Base-by-base conservation (phyloP, 768 basidiomycete genomes). In the Hysterangium stoloniferum region DNA sequence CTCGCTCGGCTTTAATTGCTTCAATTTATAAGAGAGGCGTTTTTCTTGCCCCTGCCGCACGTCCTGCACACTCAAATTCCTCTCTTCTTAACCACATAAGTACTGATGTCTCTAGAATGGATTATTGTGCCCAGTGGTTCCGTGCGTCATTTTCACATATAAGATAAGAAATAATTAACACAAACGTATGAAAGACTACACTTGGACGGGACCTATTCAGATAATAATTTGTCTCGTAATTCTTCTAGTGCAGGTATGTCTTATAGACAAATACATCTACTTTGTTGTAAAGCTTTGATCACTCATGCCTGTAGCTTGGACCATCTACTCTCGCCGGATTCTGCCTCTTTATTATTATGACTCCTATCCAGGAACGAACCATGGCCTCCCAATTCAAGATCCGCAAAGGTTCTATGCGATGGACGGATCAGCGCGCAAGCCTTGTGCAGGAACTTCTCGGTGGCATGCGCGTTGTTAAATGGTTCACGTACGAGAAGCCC, bases 391-490 rank as follows among this genome's bases (percentile, higher is more conserved):
- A 79, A 55, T 78, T 78, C 59, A 62, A 67, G 32, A 68, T 78
- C 31, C 70, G 83, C 5, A 72, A 75, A 52, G 62, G 58, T 28
- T 75, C 79, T 0, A 79, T 82, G 71, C 72, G 68, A 52, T 81
- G 72, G 68, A 84, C 83, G 0, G 83, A 85, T 60, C 64, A 68
- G 48, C 69, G 84, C 3, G 77, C 82, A 2, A 78, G 79, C 59
- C 70, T 79, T 0, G 65, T 86, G n/a, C 71, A 79, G 15, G 84
- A 86, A 59, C 73, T 83, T 6, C 61, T 86, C 9, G 73, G 81
- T 42, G 75, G 73, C 1, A 84, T 86, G 81, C 74, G 80, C 4
- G 73, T 84, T n/a, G 78, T 87, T 47, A 86, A 85, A 62, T 84
- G 80, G 58, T 87, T 87, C 61, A 80, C 77, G 24, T 86, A 84